These are phyloP conservation scores for Cardamine occulta DNA, from an alignment of 345 rosid species.

Conservation along the genomic window DNA sequence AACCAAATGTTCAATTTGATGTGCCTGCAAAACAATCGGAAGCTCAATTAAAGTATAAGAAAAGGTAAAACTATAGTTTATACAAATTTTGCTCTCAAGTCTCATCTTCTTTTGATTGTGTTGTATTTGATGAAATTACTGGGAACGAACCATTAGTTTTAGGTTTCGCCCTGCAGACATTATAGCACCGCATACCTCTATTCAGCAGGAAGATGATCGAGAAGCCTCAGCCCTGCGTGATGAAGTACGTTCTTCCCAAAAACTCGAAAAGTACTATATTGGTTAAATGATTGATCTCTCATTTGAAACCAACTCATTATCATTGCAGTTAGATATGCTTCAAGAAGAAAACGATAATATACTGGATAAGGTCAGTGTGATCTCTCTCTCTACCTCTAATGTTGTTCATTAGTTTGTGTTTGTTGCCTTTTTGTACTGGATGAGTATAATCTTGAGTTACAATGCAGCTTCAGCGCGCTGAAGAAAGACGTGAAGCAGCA, in stretches of 20 bases:
- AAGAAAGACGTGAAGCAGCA: constrained; percentile 81
- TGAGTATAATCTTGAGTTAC: constrained; percentile 29
- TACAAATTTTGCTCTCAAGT: constrained; percentile 4
- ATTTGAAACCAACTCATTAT: constrained; percentile 39
- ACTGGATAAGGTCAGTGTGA: constrained; percentile 57
- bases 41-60: constrained; percentile 43
- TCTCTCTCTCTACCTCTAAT: not conserved
- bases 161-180: constrained; percentile 67
- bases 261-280: not conserved
- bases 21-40: constrained; percentile 34
- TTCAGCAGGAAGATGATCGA: constrained; percentile 66
- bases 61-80: constrained; percentile 29
- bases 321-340: constrained; percentile 88
- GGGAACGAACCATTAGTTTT: constrained; percentile 38
- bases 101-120: constrained; percentile 3
- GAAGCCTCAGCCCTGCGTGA: constrained; percentile 96
- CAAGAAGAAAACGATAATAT: constrained; percentile 83
- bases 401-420: constrained; percentile 22
- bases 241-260: constrained; percentile 64
- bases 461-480: constrained; percentile 73
- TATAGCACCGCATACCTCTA: constrained; percentile 33
- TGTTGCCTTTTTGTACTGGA: constrained; percentile 23
- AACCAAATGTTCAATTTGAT: constrained; percentile 26
- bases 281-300: not conserved
- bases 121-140: constrained; percentile 31